Conservation (phyloP, 805 yeast genomes). For the Yamadazyma paraphyllophila region DNA sequence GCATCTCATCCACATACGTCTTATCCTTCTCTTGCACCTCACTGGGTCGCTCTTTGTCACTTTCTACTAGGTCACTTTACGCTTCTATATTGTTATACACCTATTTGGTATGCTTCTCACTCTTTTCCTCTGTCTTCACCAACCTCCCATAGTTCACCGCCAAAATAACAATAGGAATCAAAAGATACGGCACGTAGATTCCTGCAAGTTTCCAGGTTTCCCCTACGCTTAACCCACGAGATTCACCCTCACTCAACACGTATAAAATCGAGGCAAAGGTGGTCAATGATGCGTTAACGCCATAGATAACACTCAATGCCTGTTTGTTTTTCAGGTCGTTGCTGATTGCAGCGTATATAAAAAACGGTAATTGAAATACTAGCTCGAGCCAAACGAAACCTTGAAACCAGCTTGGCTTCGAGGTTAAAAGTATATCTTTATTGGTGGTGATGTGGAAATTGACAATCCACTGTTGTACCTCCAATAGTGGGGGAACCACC, state of each 20-base stretch:
- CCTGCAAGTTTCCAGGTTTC: constrained; percentile 46
- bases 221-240: constrained; percentile 31
- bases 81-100: too few species aligned
- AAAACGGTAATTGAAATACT: constrained; percentile 76
- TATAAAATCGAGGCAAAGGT: constrained; percentile 70
- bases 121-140: not conserved
- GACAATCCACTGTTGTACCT: constrained; percentile 49
- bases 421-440: constrained; percentile 65
- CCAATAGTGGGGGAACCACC: constrained; percentile 58
- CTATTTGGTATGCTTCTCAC: not conserved
- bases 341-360: constrained; percentile 25
- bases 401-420: constrained; percentile 70
- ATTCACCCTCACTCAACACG: constrained; percentile 35
- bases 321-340: constrained; percentile 6
- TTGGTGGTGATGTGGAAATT: constrained; percentile 61
- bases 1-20: too few species aligned
- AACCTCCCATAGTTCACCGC: constrained; percentile 18
- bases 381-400: constrained; percentile 72
- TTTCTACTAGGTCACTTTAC: too few species aligned
- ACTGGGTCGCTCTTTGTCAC: too few species aligned
- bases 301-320: constrained; percentile 46
- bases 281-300: constrained; percentile 78
- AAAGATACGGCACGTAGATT: constrained; percentile 68
- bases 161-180: constrained; percentile 64
- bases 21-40: too few species aligned